A percentile compares a stretch with the other conserved stretches of the same genome.
Evolutionary conservation across 2,329 filamentous ascomycete genomes (phyloP).

Genomic region (Fusarium zealandicum): DNA sequence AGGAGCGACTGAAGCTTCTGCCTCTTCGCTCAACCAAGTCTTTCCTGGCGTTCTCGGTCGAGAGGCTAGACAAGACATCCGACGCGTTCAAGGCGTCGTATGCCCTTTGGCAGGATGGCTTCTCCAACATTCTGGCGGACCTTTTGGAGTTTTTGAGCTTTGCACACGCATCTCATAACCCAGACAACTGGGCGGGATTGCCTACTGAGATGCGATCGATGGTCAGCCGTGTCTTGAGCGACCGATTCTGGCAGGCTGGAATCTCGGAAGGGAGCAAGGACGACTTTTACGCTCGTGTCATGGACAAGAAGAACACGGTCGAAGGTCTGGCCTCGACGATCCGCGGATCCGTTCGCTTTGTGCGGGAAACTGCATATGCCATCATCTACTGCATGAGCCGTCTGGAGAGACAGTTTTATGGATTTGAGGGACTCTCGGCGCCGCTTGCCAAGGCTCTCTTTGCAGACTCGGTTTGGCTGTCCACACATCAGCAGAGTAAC

Average conservation of each 20-base stretch:
- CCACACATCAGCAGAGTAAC: conserved; percentile 93
- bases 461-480: conserved; percentile 80
- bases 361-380: conserved; percentile 92
- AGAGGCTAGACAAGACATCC: conserved; percentile 80
- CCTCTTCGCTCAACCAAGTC: conserved; percentile 89
- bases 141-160: conserved; percentile 86
- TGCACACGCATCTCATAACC: conserved; percentile 90
- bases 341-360: conserved; percentile 84
- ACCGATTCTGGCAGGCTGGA: conserved; percentile 97
- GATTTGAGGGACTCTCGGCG: conserved; percentile 81
- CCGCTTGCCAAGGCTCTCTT: conserved; percentile 87
- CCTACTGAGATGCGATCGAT: conserved; percentile 78
- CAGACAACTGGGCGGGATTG: conserved; percentile 80
- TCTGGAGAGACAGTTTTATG: conserved; percentile 87
- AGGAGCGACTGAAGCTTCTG: conserved; percentile 76
- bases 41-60: conserved; percentile 89
- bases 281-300: conserved; percentile 92
- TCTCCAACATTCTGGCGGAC: conserved; percentile 83
- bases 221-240: conserved; percentile 84
- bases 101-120: conserved; percentile 82
- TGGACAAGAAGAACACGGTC: conserved; percentile 85
- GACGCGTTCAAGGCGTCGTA: conserved; percentile 77
- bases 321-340: conserved; percentile 96
- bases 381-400: conserved; percentile 93
- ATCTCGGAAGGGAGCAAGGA: conserved; percentile 96